A percentile compares a stretch with the other conserved stretches of the same genome.
These are phyloP conservation scores for Suillus variegatus DNA, from an alignment of 768 basidiomycete genomes.

Conservation along the genomic window DNA sequence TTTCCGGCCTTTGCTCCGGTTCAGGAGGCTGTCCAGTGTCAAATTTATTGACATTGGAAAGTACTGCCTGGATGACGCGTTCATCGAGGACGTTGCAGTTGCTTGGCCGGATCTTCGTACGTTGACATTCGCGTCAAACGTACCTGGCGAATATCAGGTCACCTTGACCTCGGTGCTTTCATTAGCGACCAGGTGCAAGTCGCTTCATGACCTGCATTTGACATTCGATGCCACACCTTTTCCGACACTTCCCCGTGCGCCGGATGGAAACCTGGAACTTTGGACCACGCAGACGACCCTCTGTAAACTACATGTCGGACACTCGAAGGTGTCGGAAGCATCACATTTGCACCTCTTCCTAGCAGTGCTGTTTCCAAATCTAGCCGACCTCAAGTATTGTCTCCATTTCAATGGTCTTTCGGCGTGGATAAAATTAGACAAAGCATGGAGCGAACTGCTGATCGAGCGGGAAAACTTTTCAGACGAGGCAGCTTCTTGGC, in stretches of 20 bases:
- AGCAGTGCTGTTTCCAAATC: background rate
- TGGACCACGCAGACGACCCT: background rate
- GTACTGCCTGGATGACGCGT: background rate
- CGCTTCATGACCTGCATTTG: background rate
- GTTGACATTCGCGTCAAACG: background rate
- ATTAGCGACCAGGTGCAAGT: background rate
- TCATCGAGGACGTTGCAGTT: background rate
- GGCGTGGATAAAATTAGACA: background rate
- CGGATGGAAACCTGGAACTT: background rate
- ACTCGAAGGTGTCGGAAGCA: background rate
- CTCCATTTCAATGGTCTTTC: background rate
- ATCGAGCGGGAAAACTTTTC: background rate
- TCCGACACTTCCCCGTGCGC: background rate
- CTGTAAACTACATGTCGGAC: background rate
- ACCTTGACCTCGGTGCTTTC: background rate
- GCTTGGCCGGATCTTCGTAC: background rate
- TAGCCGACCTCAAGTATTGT: background rate
- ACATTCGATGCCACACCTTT: background rate
- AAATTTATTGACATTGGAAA: background rate
- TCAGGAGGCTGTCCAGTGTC: background rate
- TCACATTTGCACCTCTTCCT: background rate
- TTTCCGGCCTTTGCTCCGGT: slow-evolving; percentile 3
- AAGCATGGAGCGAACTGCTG: no score
- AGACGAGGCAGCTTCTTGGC: no score
- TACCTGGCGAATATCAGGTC: background rate